Evolutionary conservation across 768 basidiomycete species (phyloP).

Genomic region (Fistulinella prunicolor): DNA sequence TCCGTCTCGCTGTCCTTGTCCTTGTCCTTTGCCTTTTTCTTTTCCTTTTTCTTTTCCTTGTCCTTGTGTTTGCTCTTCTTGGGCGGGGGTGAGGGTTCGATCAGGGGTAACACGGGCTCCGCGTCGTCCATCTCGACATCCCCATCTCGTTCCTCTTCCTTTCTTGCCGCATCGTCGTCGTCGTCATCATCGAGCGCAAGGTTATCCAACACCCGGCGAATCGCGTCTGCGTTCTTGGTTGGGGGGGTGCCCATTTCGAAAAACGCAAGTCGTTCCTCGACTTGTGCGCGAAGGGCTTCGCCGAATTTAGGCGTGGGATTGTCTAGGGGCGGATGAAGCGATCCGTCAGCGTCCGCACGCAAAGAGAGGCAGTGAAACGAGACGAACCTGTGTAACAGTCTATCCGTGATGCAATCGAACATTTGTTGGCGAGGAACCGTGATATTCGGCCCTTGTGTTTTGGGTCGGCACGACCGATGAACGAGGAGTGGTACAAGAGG

Average conservation of each 20-base stretch:
- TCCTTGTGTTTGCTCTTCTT: slow-evolving; percentile 52
- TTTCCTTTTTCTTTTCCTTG: slow-evolving; percentile 33
- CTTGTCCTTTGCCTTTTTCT: not conserved
- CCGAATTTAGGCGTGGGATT: slow-evolving; percentile 91
- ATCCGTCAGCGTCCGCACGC: not conserved
- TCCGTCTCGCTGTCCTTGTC: not conserved
- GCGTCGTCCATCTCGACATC: slow-evolving; percentile 46
- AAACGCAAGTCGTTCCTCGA: slow-evolving; percentile 92
- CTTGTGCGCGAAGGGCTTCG: slow-evolving; percentile 89
- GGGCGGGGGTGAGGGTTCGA: slow-evolving; percentile 55
- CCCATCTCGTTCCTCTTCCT: slow-evolving; percentile 13
- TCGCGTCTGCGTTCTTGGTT: slow-evolving; percentile 89
- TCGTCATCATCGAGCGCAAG: slow-evolving; percentile 69
- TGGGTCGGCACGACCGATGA: slow-evolving; percentile 91
- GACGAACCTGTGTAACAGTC: slow-evolving; percentile 85
- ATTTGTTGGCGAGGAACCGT: slow-evolving; percentile 98
- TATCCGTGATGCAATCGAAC: slow-evolving; percentile 94
- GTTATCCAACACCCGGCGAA: slow-evolving; percentile 80
- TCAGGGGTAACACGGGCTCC: slow-evolving; percentile 52
- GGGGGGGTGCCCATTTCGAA: slow-evolving; percentile 91
- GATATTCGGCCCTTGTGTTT: slow-evolving; percentile 98
- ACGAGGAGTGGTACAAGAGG: slow-evolving; percentile 94
- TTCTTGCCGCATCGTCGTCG: slow-evolving; percentile 49
- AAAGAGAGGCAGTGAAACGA: not conserved
- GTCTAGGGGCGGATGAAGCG: slow-evolving; percentile 41